Conservation (phyloP, 2,329 filamentous ascomycete species). For the Talaromyces sp. region DNA sequence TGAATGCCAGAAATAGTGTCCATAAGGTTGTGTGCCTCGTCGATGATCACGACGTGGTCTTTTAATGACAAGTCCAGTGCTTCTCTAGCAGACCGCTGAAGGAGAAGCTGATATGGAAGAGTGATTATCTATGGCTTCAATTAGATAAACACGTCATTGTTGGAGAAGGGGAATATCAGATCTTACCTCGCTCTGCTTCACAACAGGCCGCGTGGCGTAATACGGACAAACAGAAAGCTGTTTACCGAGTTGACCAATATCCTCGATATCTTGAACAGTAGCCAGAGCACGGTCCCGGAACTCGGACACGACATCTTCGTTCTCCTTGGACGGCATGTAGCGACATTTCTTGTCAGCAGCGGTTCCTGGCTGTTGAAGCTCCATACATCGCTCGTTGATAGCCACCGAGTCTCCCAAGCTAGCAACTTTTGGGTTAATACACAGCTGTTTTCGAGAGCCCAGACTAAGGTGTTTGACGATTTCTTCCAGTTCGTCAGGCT, state of each 20-base stretch:
- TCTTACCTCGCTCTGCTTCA: constrained; percentile 68
- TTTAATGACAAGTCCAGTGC: constrained; percentile 82
- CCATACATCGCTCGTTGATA: constrained; percentile 89
- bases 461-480: constrained; percentile 74
- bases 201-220: constrained; percentile 82
- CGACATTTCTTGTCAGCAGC: constrained; percentile 64
- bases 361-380: constrained; percentile 70
- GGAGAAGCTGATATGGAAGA: constrained; percentile 80
- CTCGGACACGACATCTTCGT: constrained; percentile 63
- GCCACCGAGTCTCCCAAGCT: constrained; percentile 65
- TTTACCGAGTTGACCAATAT: constrained; percentile 72
- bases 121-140: constrained; percentile 63
- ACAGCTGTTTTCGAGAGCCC: constrained; percentile 80
- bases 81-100: constrained; percentile 82
- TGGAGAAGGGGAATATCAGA: background rate
- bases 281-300: constrained; percentile 84
- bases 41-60: constrained; percentile 86
- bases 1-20: constrained; percentile 86
- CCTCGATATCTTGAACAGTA: constrained; percentile 87
- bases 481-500: constrained; percentile 43
- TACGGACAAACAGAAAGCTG: constrained; percentile 84
- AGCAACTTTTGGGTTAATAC: constrained; percentile 80
- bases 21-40: constrained; percentile 97
- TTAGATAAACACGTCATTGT: background rate
- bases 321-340: constrained; percentile 74